A percentile compares a stretch with the other conserved stretches of the same genome.
Conservation (phyloP, 192 early-diverging fungal species). For the Podila minutissima region DNA sequence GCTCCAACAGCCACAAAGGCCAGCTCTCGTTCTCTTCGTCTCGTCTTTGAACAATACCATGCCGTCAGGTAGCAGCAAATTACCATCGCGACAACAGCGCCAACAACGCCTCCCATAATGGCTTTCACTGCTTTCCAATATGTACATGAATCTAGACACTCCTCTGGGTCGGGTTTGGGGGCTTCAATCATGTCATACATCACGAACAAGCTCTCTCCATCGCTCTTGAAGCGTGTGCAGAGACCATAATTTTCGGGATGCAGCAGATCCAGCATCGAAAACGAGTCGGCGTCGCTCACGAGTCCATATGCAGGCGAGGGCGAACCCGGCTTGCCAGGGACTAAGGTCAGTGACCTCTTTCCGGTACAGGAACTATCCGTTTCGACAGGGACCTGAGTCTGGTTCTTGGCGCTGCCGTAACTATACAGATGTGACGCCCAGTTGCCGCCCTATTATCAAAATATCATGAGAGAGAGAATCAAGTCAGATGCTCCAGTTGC, state of each 20-base stretch:
- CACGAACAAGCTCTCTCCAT: not conserved
- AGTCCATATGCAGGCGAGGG: not conserved
- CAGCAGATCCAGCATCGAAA: not conserved
- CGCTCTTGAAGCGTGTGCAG: not conserved
- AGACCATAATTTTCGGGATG: not conserved
- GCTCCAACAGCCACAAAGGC: too few relatives aligned
- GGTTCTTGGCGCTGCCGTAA: not conserved
- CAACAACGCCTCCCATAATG: too few relatives aligned
- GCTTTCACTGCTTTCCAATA: too few relatives aligned
- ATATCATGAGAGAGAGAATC: too few relatives aligned
- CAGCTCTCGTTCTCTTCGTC: too few relatives aligned
- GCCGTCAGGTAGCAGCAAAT: too few relatives aligned
- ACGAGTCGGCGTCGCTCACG: not conserved
- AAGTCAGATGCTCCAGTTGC: too few relatives aligned
- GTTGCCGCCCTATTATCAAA: too few relatives aligned
- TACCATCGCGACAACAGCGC: too few relatives aligned
- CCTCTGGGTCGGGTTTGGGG: not conserved
- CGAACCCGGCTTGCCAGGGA: not conserved
- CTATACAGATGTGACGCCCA: not conserved
- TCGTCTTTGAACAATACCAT: too few relatives aligned
- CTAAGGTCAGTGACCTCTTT: not conserved
- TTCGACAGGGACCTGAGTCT: not conserved
- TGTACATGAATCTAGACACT: too few relatives aligned
- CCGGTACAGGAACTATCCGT: not conserved
- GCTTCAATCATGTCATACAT: not conserved